Conservation (phyloP, 192 early-diverging fungal genomes). For the Umbelopsis ramanniana region DNA sequence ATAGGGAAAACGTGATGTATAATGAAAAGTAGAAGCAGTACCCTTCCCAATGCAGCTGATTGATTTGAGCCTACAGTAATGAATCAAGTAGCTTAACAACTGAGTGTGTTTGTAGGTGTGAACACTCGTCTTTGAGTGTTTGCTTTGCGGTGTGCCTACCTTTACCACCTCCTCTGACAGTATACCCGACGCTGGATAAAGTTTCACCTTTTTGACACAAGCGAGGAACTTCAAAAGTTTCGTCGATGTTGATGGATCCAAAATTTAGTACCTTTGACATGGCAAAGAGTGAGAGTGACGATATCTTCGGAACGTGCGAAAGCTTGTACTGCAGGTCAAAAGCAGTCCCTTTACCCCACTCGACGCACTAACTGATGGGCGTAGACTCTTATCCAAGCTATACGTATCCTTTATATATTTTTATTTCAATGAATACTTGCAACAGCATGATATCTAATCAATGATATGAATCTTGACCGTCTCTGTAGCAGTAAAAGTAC, state of each 20-base stretch:
- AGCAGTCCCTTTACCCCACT: too few species aligned
- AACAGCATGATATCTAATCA: constrained; percentile 26
- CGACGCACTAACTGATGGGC: too few species aligned
- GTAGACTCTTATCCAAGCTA: too few species aligned
- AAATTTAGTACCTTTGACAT: constrained; percentile 61
- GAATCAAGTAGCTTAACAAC: background rate
- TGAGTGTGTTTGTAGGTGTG: background rate
- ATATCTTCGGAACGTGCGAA: background rate
- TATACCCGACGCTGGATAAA: constrained; percentile 49
- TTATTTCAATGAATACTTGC: background rate
- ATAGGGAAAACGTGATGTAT: background rate
- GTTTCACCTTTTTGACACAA: constrained; percentile 65
- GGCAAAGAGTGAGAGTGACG: background rate
- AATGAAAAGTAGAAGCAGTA: constrained; percentile 20
- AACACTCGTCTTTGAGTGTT: background rate
- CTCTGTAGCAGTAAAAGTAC: constrained; percentile 29
- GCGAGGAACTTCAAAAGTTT: constrained; percentile 74
- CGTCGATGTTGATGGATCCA: constrained; percentile 83
- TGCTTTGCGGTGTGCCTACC: constrained; percentile 33
- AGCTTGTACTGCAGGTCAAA: background rate
- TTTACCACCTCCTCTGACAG: constrained; percentile 72
- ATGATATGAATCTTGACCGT: constrained; percentile 39
- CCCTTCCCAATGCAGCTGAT: constrained; percentile 80
- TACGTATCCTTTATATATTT: too few species aligned
- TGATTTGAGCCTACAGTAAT: constrained; percentile 78